Percentiles rank a stretch among this genome's conserved stretches.
phyloP scores from a whole-genome alignment of 805 yeast genomes.

The Lachancea lanzarotensis region DNA sequence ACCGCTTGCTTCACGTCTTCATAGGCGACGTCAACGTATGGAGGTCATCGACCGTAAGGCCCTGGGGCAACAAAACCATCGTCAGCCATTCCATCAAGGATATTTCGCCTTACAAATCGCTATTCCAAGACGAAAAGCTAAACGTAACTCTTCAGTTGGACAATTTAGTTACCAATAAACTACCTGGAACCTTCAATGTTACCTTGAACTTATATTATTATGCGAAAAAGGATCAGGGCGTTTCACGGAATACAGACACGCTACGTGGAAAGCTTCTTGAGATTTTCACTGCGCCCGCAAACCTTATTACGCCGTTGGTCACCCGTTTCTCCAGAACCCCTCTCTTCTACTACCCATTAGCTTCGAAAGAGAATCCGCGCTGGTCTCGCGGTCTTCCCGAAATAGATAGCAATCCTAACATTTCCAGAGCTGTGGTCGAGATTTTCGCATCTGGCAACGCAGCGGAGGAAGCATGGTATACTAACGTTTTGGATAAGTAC shows the following conservation, averaged over 20 bases:
- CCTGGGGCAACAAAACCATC: constrained; percentile 40
- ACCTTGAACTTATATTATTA: constrained; percentile 48
- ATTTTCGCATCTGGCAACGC: constrained; percentile 69
- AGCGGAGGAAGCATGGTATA: constrained; percentile 80
- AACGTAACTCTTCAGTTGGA: constrained; percentile 55
- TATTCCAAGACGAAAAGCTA: constrained; percentile 40
- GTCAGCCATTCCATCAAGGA: constrained; percentile 55
- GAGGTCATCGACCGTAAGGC: constrained; percentile 85
- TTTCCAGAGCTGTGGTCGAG: constrained; percentile 35
- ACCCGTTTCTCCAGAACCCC: constrained; percentile 36
- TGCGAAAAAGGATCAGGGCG: constrained; percentile 8
- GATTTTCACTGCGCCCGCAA: constrained; percentile 7
- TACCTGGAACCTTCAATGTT: constrained; percentile 57
- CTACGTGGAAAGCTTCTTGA: constrained; percentile 7
- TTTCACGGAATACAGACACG: neutral
- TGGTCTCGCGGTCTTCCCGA: constrained; percentile 12
- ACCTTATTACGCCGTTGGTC: constrained; percentile 11
- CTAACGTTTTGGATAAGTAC: constrained; percentile 47
- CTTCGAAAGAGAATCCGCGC: constrained; percentile 32
- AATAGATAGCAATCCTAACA: neutral
- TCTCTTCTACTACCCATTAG: constrained; percentile 38
- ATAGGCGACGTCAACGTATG: constrained; percentile 62
- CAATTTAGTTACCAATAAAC: constrained; percentile 47
- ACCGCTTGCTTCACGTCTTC: constrained; percentile 57
- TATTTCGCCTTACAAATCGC: constrained; percentile 45